Percentiles rank a stretch among this genome's conserved stretches.
phyloP scores from a whole-genome alignment of 1,139 yeast genomes.

The Hyphopichia burtonii region DNA sequence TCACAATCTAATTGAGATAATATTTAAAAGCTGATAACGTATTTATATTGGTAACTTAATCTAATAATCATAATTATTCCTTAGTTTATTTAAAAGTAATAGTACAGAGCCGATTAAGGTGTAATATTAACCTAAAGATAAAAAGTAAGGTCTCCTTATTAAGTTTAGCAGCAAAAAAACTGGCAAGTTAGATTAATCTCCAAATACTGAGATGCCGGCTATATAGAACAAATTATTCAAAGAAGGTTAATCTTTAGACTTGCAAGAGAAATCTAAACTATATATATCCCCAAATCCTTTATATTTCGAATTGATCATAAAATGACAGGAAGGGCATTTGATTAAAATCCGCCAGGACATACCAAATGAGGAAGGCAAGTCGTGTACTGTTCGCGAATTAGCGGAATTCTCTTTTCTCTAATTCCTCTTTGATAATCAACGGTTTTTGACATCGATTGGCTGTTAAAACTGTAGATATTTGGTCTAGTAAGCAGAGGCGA shows the following conservation, averaged over 20 bases:
- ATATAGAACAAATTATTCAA: too few relatives aligned
- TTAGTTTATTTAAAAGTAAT: neutral
- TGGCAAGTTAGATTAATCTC: neutral
- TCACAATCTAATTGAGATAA: neutral
- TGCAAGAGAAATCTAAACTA: too few relatives aligned
- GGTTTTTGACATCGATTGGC: neutral
- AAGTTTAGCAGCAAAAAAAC: neutral
- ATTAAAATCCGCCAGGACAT: neutral
- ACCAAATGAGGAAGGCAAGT: neutral
- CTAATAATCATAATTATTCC: slow-evolving; percentile 3
- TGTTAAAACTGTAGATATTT: neutral
- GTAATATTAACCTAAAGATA: slow-evolving; percentile 1
- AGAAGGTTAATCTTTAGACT: too few relatives aligned
- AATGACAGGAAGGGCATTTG: neutral
- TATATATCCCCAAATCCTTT: too few relatives aligned
- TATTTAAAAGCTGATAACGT: slow-evolving; percentile 4
- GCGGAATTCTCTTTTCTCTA: neutral
- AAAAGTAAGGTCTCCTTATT: neutral
- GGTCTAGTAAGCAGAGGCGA: too few relatives aligned
- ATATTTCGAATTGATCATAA: too few relatives aligned
- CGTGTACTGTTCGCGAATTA: neutral
- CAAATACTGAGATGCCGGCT: too few relatives aligned
- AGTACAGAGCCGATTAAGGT: slow-evolving; percentile 1
- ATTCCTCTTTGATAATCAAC: neutral
- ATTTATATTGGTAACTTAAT: slow-evolving; percentile 5